Evolutionary conservation across 345 rosid genomes (phyloP), one percentile per base, ranked within the genome.

Genomic region (Isatis tinctoria): DNA sequence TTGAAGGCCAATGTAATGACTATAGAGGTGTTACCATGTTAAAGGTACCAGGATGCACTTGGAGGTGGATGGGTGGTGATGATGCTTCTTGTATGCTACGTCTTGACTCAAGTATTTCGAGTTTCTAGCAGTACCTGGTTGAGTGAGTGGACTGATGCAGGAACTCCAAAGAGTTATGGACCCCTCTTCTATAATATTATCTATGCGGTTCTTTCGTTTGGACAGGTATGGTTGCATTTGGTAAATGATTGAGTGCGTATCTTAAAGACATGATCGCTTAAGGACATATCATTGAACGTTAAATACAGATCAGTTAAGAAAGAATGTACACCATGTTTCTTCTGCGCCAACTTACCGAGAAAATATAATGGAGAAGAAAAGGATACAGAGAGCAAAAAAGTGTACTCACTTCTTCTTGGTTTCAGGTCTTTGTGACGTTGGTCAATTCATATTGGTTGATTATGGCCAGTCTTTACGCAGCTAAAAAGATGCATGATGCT

Each of bases 91-190:
- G 3, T 74, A 43, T 95, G 99, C 83, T 95, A 92, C 60, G 20
- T 95, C 64, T 30, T 82, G 24, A 88, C 96, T 54, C 98, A 95
- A 89, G 76, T 79, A 49, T 81, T 95, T 61, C 85, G 99, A 82
- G 88, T 95, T 78, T 82, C 94, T 65, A 85, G 92, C 75, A 95
- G 98, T 83, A 92, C 94, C 51, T 95, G 99, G 99, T 80, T 92
- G 83, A 95, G 99, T 79, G 73, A 79, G 72, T 95, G 99, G 99
- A 95, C 99, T 33, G 89, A 86, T 84, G 90, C 84, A 77, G 86
- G 87, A 61, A 43, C 80, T 52, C 51, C 73, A 20, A 81, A 75
- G 72, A 79, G 20, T 28, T 85, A 87, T 73, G 90, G 97, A 28
- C 82, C 91, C 26, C 68, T 83, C 37, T 95, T 75, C 83, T 92